Base-by-base conservation (phyloP, 441 rosid genomes). In the Erodium moschatum region DNA sequence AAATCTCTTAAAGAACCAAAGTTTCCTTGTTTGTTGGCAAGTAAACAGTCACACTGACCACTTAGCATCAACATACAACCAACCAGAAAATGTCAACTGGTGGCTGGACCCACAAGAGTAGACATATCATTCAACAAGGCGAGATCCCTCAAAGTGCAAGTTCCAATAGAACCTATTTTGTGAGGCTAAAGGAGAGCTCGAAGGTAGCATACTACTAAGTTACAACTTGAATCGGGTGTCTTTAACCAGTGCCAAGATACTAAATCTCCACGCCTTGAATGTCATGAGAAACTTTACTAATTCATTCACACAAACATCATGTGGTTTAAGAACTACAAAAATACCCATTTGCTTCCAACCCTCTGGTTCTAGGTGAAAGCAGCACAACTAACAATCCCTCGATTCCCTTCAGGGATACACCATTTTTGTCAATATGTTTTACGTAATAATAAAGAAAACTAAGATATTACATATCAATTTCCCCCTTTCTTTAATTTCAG, bases 91-190 rank as follows among this genome's bases (percentile, higher is more conserved):
- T 12, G 52, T 46, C 52, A 46, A 19, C 11, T 56, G 63, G 63
- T 56, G 63, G 27, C 29, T 56, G 63, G 63, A 19, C 27, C 63
- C 27, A 56, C 27, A 19, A 18, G 63, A 20, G 63, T 56, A 24
- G 29, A 56, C 29, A 56, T 19, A 19, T 56, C 63, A 19, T 24
- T 56, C 63, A 9, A 54, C 15, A 8, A 54, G 61, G 61, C 15
- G 61, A 54, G 21, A 5, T 19, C 63, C 63, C 63, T 56, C 8
- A 19, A 18, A 6, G 12, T 19, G 63, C 24, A 56, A 56, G 27
- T 56, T 56, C 63, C 24, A 19, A 56, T 7, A 6, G 63, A 56
- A 56, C 63, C 63, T 56, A 19, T 16, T 56, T 56, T 0, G 12
- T 56, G 0, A 9, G 10, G 27, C 63, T 18, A 1, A 19, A 56